Percentiles rank a stretch among this genome's conserved stretches.
Evolutionary conservation across 2,329 filamentous ascomycete species (phyloP).

Genomic region (Xylariaceae sp.): DNA sequence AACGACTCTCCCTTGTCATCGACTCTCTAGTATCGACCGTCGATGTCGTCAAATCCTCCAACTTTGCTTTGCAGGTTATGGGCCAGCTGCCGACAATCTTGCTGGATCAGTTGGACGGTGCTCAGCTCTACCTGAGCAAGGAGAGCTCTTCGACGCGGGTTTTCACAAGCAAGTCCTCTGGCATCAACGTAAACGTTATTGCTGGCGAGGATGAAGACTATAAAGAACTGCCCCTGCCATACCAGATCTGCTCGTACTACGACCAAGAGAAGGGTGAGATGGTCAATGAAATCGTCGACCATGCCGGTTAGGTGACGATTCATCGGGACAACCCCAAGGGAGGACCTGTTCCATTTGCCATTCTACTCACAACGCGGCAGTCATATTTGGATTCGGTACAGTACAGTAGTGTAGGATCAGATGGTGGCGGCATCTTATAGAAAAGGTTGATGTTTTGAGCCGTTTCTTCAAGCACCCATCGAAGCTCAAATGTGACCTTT

Average conservation of each 20-base stretch:
- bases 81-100: conserved; percentile 82
- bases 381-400: neutral
- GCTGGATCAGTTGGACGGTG: conserved; percentile 90
- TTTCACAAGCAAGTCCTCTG: conserved; percentile 36
- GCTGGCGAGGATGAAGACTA: conserved; percentile 71
- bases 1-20: conserved; percentile 76
- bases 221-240: conserved; percentile 80
- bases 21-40: conserved; percentile 87
- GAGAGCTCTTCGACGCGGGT: conserved; percentile 83
- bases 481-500: too few species aligned
- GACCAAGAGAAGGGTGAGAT: conserved; percentile 67
- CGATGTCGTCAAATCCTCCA: conserved; percentile 91
- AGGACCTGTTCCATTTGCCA: too few species aligned
- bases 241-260: conserved; percentile 80
- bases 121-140: conserved; percentile 79
- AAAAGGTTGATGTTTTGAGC: neutral
- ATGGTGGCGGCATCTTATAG: neutral
- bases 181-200: conserved; percentile 85
- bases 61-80: conserved; percentile 90
- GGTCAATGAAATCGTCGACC: conserved; percentile 91
- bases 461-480: neutral
- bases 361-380: too few species aligned
- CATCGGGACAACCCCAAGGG: neutral
- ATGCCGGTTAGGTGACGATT: conserved; percentile 61
- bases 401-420: conserved; percentile 8